Base-by-base conservation (phyloP, 768 basidiomycete species). In the Calocybe cyanea region DNA sequence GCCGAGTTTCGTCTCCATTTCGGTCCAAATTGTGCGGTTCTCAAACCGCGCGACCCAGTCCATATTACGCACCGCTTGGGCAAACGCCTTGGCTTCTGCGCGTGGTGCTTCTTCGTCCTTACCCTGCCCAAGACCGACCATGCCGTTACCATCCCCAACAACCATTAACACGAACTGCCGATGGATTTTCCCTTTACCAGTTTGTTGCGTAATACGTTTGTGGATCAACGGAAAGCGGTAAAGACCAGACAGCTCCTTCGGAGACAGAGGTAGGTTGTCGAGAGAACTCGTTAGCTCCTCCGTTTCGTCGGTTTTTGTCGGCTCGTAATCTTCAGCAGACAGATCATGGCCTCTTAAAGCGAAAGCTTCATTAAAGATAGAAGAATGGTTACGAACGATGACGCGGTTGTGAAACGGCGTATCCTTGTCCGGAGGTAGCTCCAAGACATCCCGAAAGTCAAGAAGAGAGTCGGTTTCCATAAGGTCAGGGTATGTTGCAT, bases 11-110 rank as follows among this genome's bases (percentile, higher is more conserved):
- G 72, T 73, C 42, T 77, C 71, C 72, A 94, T 80, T 42, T 92
- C 87, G 17, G 92, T 91, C 89, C 91, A 97, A 14, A 96, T 75
- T n/a, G 96, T 98, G 41, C 96, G 79, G 52, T 81, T 72, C 65
- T 99, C 95, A 65, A 92, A 97, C n/a, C 92, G 81, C 53, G 89
- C 86, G 44, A 99, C 91, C 57, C 74, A 85, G 65, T 97, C 96
- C 85, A 97, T 86, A 58, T 84, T 87, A 51, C 85, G 76, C 21
- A 95, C 72, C 2, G 92, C 96, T 70, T 80, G 66, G 28, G 72
- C 64, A 51, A 78, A 66, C n/a, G 85, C 76, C 61, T 83, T 81
- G 37, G 63, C 64, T 13, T 73, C 59, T 2, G 87, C 89, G 14
- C 70, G 64, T 6, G 70, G 48, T 1, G 57, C 56, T 31, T 87